A percentile compares a stretch with the other conserved stretches of the same genome.
Evolutionary conservation across 2,329 filamentous ascomycete genomes (phyloP).

Genomic region (Curvularia lunata): DNA sequence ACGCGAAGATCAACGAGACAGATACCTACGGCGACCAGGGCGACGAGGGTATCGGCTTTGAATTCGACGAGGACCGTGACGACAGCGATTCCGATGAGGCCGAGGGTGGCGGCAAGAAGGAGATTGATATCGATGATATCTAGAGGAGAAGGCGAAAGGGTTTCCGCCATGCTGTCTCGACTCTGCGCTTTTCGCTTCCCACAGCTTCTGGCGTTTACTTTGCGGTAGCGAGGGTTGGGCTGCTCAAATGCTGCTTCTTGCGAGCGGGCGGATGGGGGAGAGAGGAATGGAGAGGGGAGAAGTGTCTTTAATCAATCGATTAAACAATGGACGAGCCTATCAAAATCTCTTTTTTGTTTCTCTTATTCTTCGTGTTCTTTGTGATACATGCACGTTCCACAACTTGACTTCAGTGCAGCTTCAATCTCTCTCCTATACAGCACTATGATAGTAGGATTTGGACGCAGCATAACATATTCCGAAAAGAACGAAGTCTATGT

Average conservation of each 20-base stretch:
- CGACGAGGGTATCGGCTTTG: constrained; percentile 93
- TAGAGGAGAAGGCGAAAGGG: constrained; percentile 50
- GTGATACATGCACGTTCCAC: neutral
- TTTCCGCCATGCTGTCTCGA: constrained; percentile 49
- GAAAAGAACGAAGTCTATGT: neutral
- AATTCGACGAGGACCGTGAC: constrained; percentile 91
- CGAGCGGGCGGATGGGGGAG: constrained; percentile 45
- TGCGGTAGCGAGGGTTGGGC: constrained; percentile 30
- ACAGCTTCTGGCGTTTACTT: constrained; percentile 10
- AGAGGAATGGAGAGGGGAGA: neutral
- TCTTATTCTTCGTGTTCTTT: neutral
- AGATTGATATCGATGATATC: constrained; percentile 95
- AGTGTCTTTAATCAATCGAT: constrained; percentile 1
- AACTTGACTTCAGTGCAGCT: neutral
- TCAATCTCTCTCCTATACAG: neutral
- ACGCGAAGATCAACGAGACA: constrained; percentile 99
- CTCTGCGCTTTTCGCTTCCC: constrained; percentile 18
- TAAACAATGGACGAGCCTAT: neutral
- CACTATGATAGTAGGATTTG: neutral
- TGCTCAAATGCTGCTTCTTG: constrained; percentile 51
- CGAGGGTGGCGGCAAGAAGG: constrained; percentile 70
- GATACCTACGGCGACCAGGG: constrained; percentile 91
- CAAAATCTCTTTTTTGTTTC: neutral
- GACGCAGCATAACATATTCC: neutral
- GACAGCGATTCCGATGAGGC: constrained; percentile 61